phyloP scores from a whole-genome alignment of 2,329 filamentous ascomycete species.

The Zasmidium angulare region DNA sequence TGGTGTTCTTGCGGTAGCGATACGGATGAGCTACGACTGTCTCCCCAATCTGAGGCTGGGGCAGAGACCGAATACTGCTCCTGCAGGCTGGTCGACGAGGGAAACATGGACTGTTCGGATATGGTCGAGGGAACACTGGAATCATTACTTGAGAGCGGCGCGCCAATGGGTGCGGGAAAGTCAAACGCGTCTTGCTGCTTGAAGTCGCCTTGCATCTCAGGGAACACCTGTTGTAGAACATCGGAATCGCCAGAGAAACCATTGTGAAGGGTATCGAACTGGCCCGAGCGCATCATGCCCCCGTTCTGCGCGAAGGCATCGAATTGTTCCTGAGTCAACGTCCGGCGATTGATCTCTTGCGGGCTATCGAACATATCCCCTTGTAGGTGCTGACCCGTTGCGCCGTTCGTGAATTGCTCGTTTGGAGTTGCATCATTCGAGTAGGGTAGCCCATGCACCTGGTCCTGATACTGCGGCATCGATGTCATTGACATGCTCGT shows the following conservation, averaged over 20 bases:
- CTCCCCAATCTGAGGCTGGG: constrained; percentile 31
- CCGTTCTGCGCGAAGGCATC: constrained; percentile 34
- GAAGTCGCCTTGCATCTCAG: constrained; percentile 24
- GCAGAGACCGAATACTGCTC: constrained; percentile 26
- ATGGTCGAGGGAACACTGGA: constrained; percentile 29
- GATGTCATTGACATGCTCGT: constrained; percentile 9
- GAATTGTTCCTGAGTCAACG: constrained; percentile 39
- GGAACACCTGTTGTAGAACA: constrained; percentile 23
- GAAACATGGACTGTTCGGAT: constrained; percentile 30
- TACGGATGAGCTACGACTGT: constrained; percentile 35
- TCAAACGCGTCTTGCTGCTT: constrained; percentile 24
- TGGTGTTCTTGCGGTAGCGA: constrained; percentile 19
- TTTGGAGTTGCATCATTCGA: neutral
- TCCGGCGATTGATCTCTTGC: constrained; percentile 36
- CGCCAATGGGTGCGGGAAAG: constrained; percentile 19
- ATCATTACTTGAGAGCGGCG: constrained; percentile 29
- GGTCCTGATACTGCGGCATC: constrained; percentile 13
- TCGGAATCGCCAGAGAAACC: constrained; percentile 20
- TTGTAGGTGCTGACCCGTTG: constrained; percentile 12
- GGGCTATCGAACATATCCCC: constrained; percentile 33
- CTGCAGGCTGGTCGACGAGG: constrained; percentile 24
- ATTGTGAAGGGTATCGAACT: constrained; percentile 17
- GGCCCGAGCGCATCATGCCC: constrained; percentile 14
- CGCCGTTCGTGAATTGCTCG: constrained; percentile 13
- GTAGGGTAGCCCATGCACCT: constrained; percentile 12